phyloP scores from a whole-genome alignment of 1,284 basidiomycete species.

The Boletellus sp. region DNA sequence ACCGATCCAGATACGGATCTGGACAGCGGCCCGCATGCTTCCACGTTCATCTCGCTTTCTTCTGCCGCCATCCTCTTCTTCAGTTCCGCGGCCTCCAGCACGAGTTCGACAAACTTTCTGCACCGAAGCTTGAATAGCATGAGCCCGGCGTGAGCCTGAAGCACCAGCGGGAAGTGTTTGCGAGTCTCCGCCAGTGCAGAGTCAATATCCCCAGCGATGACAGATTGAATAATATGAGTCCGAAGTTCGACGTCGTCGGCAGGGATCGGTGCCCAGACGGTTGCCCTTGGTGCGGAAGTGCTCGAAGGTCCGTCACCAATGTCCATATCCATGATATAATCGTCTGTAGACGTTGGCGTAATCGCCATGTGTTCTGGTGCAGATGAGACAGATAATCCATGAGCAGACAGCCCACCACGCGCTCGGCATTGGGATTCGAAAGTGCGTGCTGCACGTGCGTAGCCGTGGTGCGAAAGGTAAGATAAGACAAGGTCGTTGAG shows the following conservation, averaged over 20 bases:
- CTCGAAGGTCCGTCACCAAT: constrained; percentile 19
- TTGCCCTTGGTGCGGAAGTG: constrained; percentile 2
- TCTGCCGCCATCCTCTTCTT: constrained; percentile 52
- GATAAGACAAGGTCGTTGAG: constrained; percentile 71
- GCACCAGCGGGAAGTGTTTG: constrained; percentile 55
- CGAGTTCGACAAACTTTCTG: constrained; percentile 78
- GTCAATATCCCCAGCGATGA: constrained; percentile 70
- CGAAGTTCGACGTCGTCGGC: constrained; percentile 58
- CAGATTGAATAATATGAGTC: constrained; percentile 65
- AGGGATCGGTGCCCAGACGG: constrained; percentile 9
- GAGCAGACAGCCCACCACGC: constrained; percentile 22
- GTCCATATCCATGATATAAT: constrained; percentile 48
- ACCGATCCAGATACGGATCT: constrained; percentile 26
- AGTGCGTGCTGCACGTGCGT: constrained; percentile 62
- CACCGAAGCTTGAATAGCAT: constrained; percentile 75
- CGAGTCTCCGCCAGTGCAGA: constrained; percentile 55
- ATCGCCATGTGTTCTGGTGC: constrained; percentile 2
- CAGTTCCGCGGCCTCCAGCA: constrained; percentile 63
- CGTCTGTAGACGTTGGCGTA: constrained; percentile 31
- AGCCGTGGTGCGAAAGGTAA: constrained; percentile 80
- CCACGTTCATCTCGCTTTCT: constrained; percentile 30
- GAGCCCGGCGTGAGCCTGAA: constrained; percentile 62
- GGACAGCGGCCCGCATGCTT: constrained; percentile 26
- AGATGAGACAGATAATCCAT: background rate
- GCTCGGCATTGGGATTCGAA: constrained; percentile 50